Conservation (phyloP, 805 yeast species). For the Metschnikowia gruessii region DNA sequence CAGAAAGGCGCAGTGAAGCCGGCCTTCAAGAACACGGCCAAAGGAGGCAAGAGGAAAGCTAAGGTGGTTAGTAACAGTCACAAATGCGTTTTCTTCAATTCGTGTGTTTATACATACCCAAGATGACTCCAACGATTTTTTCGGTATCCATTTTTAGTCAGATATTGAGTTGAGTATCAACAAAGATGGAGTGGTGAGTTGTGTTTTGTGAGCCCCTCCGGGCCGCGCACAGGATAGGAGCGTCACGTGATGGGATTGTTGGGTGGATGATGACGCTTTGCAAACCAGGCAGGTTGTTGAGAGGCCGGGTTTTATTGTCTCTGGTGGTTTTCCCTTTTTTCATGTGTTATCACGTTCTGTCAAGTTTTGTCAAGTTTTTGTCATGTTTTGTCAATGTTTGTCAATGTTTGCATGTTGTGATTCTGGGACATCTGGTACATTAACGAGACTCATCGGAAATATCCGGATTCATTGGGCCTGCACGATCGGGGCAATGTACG, state of each 20-base stretch:
- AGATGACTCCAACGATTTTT: slow-evolving; percentile 39
- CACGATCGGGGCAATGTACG: too few relatives aligned
- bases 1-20: slow-evolving; percentile 65
- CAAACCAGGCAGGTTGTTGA: too few relatives aligned
- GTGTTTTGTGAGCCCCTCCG: background rate
- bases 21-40: slow-evolving; percentile 68
- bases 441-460: too few relatives aligned
- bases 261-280: too few relatives aligned
- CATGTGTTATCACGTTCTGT: too few relatives aligned
- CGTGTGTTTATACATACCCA: slow-evolving; percentile 25
- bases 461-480: too few relatives aligned
- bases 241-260: background rate
- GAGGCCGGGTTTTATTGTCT: background rate
- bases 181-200: too few relatives aligned
- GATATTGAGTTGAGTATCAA: background rate
- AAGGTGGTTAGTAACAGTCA: slow-evolving; percentile 17
- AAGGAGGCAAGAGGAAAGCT: slow-evolving; percentile 70
- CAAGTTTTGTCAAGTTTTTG: too few relatives aligned
- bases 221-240: background rate
- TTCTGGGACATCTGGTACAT: too few relatives aligned
- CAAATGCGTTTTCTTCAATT: background rate
- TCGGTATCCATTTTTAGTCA: slow-evolving; percentile 35
- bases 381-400: too few relatives aligned
- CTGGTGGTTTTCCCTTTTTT: background rate
- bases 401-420: too few relatives aligned